Percentiles rank a stretch among this genome's conserved stretches.
phyloP scores from a whole-genome alignment of 129 eudicot species.

The Silybum marianum region DNA sequence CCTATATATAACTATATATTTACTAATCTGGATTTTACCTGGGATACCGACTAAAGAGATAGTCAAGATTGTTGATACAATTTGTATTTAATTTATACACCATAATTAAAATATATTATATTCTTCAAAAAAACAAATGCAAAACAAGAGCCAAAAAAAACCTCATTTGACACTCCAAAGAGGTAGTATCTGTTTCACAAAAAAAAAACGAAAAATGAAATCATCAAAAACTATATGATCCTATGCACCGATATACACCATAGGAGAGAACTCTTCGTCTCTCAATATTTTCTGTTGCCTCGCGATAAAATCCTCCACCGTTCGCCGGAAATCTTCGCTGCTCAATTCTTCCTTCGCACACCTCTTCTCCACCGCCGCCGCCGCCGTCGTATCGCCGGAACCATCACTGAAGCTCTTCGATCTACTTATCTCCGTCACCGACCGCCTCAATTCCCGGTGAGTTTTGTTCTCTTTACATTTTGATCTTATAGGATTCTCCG shows the following conservation, averaged over 20 bases:
- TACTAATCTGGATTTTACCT: no score
- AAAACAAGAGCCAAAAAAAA: conserved; percentile 1
- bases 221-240: not conserved
- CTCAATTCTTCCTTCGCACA: conserved; percentile 47
- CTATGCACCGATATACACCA: conserved; percentile 39
- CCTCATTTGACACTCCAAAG: not conserved
- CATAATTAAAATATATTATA: not conserved
- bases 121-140: not conserved
- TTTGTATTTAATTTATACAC: not conserved
- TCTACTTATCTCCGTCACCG: conserved; percentile 47
- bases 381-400: conserved; percentile 18
- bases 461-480: conserved; percentile 3
- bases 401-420: not conserved
- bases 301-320: conserved; percentile 86
- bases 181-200: not conserved
- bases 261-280: conserved; percentile 67
- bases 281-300: conserved; percentile 79
- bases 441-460: conserved; percentile 44
- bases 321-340: conserved; percentile 71
- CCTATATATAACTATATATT: no score
- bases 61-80: no score
- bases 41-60: no score
- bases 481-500: conserved; percentile 41
- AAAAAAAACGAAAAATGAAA: not conserved
- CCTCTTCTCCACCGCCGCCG: conserved; percentile 34